These are phyloP conservation scores for Backusella macrospora DNA, from an alignment of 192 early-diverging fungal species.

Conservation along the genomic window DNA sequence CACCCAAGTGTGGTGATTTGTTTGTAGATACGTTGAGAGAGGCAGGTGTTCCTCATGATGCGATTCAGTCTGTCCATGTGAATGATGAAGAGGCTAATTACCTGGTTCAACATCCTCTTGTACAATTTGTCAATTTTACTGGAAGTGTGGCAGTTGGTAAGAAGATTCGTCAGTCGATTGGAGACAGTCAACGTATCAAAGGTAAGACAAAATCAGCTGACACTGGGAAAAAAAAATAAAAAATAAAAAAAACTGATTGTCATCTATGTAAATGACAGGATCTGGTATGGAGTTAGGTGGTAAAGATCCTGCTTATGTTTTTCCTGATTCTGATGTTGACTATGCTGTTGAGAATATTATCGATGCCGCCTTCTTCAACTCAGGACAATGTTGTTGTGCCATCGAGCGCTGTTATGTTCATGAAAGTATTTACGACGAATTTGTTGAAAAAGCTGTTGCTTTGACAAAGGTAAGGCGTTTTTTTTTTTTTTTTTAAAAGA, in stretches of 20 bases:
- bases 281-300: conserved; percentile 82
- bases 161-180: conserved; percentile 51
- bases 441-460: conserved; percentile 63
- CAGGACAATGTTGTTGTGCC: conserved; percentile 82
- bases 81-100: conserved; percentile 51
- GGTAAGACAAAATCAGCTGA: conserved; percentile 44
- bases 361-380: conserved; percentile 83
- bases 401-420: conserved; percentile 83
- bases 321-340: conserved; percentile 67
- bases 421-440: conserved; percentile 67
- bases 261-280: conserved; percentile 34
- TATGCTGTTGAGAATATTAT: conserved; percentile 76
- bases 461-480: conserved; percentile 56
- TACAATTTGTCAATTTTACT: conserved; percentile 77
- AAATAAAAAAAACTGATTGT: neutral
- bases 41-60: conserved; percentile 69
- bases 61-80: conserved; percentile 64
- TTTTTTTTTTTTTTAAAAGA: too few relatives aligned
- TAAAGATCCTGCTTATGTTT: conserved; percentile 85
- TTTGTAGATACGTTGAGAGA: conserved; percentile 64
- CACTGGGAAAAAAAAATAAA: neutral
- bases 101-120: conserved; percentile 58
- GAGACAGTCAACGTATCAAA: conserved; percentile 60
- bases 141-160: conserved; percentile 75
- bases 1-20: conserved; percentile 73